Conservation (phyloP, 176 grass and related monocot species). For the Paspalum notatum region DNA sequence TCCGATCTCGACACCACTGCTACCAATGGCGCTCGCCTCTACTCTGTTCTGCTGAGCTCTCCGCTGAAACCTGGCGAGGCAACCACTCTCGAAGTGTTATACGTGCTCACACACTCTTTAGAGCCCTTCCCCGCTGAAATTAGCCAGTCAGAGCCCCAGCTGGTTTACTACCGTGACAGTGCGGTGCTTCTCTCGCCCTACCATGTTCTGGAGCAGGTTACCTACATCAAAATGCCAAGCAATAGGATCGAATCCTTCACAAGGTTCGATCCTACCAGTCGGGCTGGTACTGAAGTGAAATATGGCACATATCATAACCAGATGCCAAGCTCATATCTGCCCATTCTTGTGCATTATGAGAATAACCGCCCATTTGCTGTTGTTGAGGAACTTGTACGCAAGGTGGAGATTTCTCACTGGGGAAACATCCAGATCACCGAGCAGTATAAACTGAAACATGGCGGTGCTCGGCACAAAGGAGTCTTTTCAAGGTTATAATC, state of each 20-base stretch:
- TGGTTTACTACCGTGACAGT: slow-evolving; percentile 85
- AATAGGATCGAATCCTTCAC: slow-evolving; percentile 89
- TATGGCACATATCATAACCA: slow-evolving; percentile 75
- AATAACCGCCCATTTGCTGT: slow-evolving; percentile 87
- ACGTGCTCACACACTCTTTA: slow-evolving; percentile 70
- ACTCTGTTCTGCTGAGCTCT: slow-evolving; percentile 64
- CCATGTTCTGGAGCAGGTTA: slow-evolving; percentile 61
- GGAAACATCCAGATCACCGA: slow-evolving; percentile 87
- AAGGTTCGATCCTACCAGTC: slow-evolving; percentile 65
- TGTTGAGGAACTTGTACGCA: slow-evolving; percentile 81
- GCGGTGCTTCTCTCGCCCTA: slow-evolving; percentile 78
- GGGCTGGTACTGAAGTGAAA: slow-evolving; percentile 68
- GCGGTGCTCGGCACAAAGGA: slow-evolving; percentile 84
- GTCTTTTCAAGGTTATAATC: slow-evolving; percentile 82
- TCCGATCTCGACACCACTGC: slow-evolving; percentile 29
- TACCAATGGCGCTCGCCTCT: slow-evolving; percentile 55
- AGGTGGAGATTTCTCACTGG: slow-evolving; percentile 97
- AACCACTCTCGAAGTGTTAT: slow-evolving; percentile 62
- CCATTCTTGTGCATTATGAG: slow-evolving; percentile 79
- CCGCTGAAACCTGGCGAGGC: slow-evolving; percentile 59
- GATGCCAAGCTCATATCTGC: slow-evolving; percentile 56
- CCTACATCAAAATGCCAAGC: slow-evolving; percentile 65
- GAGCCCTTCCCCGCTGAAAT: slow-evolving; percentile 94
- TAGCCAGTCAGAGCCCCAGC: slow-evolving; percentile 80
- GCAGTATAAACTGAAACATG: slow-evolving; percentile 87